Conservation (phyloP, 2,329 filamentous ascomycete species). For the Helotiales sp. region DNA sequence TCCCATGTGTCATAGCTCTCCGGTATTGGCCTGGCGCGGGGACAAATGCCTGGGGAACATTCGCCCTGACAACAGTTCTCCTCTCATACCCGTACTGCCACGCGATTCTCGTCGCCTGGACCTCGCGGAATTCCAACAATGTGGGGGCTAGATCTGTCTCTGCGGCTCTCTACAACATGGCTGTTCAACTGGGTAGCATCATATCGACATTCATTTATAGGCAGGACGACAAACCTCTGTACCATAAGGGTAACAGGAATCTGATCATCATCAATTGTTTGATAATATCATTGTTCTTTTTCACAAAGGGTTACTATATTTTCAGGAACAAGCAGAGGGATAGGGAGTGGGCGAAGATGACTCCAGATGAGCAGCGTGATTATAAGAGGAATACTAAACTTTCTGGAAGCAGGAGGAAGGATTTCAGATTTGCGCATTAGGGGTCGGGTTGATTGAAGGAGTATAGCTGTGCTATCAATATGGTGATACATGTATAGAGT, state of each 20-base stretch:
- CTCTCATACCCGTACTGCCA: slow-evolving; percentile 34
- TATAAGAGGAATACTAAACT: slow-evolving; percentile 40
- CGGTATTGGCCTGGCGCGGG: slow-evolving; percentile 30
- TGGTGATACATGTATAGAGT: not conserved
- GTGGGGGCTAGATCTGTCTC: slow-evolving; percentile 64
- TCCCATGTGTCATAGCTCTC: slow-evolving; percentile 41
- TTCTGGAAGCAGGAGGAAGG: slow-evolving; percentile 40
- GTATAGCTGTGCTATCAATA: no score
- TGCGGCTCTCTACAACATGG: slow-evolving; percentile 59
- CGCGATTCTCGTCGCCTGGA: slow-evolving; percentile 41
- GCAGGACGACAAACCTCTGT: slow-evolving; percentile 53
- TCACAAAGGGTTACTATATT: slow-evolving; percentile 50
- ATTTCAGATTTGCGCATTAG: slow-evolving; percentile 41
- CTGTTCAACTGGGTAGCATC: slow-evolving; percentile 42
- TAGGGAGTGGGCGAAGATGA: slow-evolving; percentile 46
- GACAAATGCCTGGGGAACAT: slow-evolving; percentile 38
- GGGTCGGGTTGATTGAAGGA: not conserved
- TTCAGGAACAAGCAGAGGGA: slow-evolving; percentile 43
- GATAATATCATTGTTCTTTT: slow-evolving; percentile 50
- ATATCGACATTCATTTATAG: slow-evolving; percentile 48
- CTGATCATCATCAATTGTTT: slow-evolving; percentile 50
- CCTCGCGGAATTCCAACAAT: slow-evolving; percentile 58
- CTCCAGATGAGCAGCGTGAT: slow-evolving; percentile 37
- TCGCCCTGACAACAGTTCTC: slow-evolving; percentile 36
- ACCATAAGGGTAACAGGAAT: slow-evolving; percentile 56